Conservation (phyloP, 73 alveolate genomes). For the Paramecium sonneborni region DNA sequence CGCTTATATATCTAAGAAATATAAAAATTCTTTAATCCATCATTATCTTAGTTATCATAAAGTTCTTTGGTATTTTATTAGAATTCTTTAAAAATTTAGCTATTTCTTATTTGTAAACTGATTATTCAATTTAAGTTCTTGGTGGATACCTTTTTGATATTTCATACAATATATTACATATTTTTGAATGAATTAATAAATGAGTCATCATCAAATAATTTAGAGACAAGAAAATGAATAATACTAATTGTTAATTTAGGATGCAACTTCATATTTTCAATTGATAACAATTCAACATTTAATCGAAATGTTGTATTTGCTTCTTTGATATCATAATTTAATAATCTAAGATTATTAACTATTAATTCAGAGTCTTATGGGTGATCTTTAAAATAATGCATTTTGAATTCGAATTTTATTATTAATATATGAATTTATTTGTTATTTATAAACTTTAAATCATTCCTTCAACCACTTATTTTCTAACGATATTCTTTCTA, state of each 20-base stretch:
- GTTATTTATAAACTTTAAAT: neutral
- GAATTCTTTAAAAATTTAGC: slow-evolving; percentile 46
- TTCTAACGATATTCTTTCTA: neutral
- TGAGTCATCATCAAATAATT: neutral
- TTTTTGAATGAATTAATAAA: neutral
- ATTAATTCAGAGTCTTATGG: neutral
- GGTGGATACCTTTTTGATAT: slow-evolving; percentile 24
- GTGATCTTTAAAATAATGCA: slow-evolving; percentile 37
- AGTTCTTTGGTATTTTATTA: slow-evolving; percentile 16
- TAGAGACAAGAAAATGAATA: neutral
- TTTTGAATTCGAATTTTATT: neutral
- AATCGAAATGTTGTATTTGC: slow-evolving; percentile 31
- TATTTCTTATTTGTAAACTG: slow-evolving; percentile 29
- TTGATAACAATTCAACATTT: neutral
- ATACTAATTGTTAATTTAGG: slow-evolving; percentile 3
- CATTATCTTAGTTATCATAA: neutral
- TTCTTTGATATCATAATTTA: slow-evolving; percentile 18
- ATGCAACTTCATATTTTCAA: slow-evolving; percentile 6
- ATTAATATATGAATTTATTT: neutral
- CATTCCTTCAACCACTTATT: neutral
- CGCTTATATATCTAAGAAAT: slow-evolving; percentile 5
- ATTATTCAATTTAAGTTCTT: slow-evolving; percentile 27
- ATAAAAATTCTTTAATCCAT: neutral
- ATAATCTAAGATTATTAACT: slow-evolving; percentile 18
- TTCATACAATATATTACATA: neutral